These are phyloP conservation scores for Pseudotsuga menziesii DNA, from an alignment of 75 land plant genomes.

Conservation along the genomic window DNA sequence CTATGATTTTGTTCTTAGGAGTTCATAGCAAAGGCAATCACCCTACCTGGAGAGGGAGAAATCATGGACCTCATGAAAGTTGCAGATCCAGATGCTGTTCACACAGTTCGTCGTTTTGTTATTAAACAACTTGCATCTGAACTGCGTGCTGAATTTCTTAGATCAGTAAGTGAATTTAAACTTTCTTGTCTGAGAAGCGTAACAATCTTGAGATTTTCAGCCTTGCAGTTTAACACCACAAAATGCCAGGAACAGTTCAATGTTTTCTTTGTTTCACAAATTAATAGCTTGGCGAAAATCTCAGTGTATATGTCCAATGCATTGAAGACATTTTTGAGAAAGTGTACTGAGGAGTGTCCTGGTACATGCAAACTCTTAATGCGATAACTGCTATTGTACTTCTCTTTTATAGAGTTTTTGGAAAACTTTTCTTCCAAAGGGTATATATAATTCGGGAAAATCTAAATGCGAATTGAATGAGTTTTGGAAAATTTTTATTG, in stretches of 20 bases:
- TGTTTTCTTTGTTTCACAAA: not conserved
- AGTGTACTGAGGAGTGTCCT: not conserved
- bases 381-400: not conserved
- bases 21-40: constrained; percentile 85
- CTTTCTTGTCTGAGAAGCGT: not conserved
- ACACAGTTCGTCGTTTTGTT: constrained; percentile 73
- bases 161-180: constrained; percentile 31
- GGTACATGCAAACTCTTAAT: not conserved
- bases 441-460: too few species aligned
- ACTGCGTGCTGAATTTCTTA: constrained; percentile 52
- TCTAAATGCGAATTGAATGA: too few species aligned
- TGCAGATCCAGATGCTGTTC: constrained; percentile 99
- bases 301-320: not conserved
- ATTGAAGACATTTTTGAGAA: not conserved
- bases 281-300: not conserved
- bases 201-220: not conserved
- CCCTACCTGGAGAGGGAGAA: constrained; percentile 90
- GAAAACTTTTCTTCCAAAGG: not conserved
- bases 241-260: not conserved
- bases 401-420: not conserved
- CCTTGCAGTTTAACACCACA: not conserved
- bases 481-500: too few species aligned
- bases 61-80: constrained; percentile 91
- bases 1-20: constrained; percentile 42
- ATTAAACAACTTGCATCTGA: constrained; percentile 65